Percentiles rank a stretch among this genome's conserved stretches.
These are phyloP conservation scores for Acanthamoeba culbertsoni DNA, from an alignment of 208 protist genomes.

Conservation along the genomic window DNA sequence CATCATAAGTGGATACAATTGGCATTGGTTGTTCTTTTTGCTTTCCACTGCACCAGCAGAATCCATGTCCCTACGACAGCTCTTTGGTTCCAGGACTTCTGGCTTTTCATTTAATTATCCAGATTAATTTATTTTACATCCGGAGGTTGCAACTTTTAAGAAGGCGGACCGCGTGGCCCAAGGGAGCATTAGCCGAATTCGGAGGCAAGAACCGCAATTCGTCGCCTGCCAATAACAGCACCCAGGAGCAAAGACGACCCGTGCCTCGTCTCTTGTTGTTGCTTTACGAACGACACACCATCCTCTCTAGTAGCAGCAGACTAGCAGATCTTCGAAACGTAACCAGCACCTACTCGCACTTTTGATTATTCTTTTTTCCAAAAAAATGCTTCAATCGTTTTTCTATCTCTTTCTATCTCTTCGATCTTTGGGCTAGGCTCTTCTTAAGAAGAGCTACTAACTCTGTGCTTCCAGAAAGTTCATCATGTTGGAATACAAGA, in stretches of 20 bases:
- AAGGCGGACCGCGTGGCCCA: background rate
- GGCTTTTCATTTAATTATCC: no score
- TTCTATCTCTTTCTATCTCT: background rate
- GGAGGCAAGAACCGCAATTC: background rate
- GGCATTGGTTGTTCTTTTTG: no score
- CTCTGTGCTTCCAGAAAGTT: background rate
- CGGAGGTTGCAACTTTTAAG: background rate
- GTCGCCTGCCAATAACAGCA: background rate
- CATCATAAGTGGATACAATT: no score
- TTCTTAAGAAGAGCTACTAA: background rate
- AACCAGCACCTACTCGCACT: no score
- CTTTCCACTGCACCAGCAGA: no score
- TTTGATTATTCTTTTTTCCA: background rate
- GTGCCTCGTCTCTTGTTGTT: no score
- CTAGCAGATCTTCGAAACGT: no score
- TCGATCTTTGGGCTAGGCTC: no score
- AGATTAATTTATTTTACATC: no score
- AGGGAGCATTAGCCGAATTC: background rate
- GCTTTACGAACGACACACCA: no score
- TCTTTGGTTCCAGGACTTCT: background rate
- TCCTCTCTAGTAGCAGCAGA: no score
- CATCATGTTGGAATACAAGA: slow-evolving; percentile 71
- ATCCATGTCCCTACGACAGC: no score
- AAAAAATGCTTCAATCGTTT: background rate
- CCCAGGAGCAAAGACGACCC: background rate